These are phyloP conservation scores for Trichoderma semiorbis DNA, from an alignment of 2,329 filamentous ascomycete genomes.

Conservation along the genomic window DNA sequence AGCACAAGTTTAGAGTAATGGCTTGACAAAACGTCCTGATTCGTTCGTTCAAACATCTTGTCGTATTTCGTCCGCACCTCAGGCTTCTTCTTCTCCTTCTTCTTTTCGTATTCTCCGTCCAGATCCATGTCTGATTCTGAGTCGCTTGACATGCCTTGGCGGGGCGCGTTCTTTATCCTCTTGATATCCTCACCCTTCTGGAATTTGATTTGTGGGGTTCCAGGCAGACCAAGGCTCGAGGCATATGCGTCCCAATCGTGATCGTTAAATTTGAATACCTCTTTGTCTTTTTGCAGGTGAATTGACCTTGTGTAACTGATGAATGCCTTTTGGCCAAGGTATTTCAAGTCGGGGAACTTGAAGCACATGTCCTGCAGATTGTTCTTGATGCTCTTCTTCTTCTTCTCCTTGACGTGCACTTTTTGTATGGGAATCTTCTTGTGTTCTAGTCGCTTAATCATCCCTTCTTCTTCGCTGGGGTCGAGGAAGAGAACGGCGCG, in stretches of 20 bases:
- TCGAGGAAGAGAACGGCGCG: constrained; percentile 88
- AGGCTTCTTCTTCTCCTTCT: constrained; percentile 51
- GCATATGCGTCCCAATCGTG: constrained; percentile 85
- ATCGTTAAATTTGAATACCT: constrained; percentile 79
- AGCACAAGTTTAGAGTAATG: constrained; percentile 87
- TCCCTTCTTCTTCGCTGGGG: constrained; percentile 87
- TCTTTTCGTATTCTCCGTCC: constrained; percentile 30
- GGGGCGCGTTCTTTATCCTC: constrained; percentile 79
- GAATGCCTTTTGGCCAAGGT: constrained; percentile 93
- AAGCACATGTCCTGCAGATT: constrained; percentile 95
- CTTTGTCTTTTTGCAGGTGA: constrained; percentile 85
- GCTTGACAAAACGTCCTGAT: constrained; percentile 91
- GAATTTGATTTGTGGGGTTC: constrained; percentile 90
- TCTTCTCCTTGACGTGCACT: constrained; percentile 84
- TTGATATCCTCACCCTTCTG: constrained; percentile 86
- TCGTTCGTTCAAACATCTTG: constrained; percentile 94
- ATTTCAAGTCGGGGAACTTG: constrained; percentile 89
- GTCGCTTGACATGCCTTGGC: constrained; percentile 61
- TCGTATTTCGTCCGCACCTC: constrained; percentile 92
- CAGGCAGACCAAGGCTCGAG: constrained; percentile 79
- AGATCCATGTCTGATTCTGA: constrained; percentile 56
- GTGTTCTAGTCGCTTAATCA: constrained; percentile 77
- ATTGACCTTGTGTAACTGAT: constrained; percentile 84
- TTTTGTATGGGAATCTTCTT: constrained; percentile 87
- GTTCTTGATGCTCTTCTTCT: constrained; percentile 79